phyloP scores from a whole-genome alignment of 768 basidiomycete species.

The Lactifluus subvellereus region DNA sequence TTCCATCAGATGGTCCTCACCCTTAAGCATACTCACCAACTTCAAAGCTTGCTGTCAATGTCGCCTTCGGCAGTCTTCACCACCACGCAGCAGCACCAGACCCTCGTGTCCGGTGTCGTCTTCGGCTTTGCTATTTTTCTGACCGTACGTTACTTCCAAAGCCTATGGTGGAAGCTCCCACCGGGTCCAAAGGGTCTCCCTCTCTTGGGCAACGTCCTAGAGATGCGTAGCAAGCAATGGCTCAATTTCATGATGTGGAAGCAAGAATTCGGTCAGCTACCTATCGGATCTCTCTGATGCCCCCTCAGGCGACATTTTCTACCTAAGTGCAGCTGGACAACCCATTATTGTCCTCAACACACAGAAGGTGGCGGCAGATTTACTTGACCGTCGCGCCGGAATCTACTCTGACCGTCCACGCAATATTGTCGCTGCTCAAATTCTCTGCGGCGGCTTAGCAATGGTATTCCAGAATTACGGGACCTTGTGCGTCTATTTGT shows the following conservation, averaged over 20 bases:
- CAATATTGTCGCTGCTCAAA: constrained; percentile 19
- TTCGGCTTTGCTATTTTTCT: background rate
- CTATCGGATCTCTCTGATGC: background rate
- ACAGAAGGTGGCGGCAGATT: constrained; percentile 25
- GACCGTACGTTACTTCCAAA: background rate
- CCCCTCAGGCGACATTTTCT: constrained; percentile 19
- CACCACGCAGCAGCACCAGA: background rate
- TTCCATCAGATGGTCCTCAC: no score
- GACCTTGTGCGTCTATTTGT: constrained; percentile 3
- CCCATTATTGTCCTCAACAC: constrained; percentile 27
- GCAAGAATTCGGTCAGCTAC: constrained; percentile 12
- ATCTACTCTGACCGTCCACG: constrained; percentile 22
- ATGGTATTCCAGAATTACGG: constrained; percentile 17
- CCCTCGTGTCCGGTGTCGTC: background rate
- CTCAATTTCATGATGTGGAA: constrained; percentile 18
- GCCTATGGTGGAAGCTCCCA: constrained; percentile 21
- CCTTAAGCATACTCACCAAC: background rate
- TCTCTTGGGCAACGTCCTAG: constrained; percentile 15
- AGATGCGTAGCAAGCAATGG: constrained; percentile 17
- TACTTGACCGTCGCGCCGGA: constrained; percentile 24
- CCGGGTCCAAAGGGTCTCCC: constrained; percentile 18
- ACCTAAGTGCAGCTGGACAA: constrained; percentile 20
- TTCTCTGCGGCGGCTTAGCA: constrained; percentile 16
- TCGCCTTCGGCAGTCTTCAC: background rate
- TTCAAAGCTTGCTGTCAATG: background rate